Evolutionary conservation across 192 early-diverging fungal genomes (phyloP).

Genomic region (Dimargaris verticillata): DNA sequence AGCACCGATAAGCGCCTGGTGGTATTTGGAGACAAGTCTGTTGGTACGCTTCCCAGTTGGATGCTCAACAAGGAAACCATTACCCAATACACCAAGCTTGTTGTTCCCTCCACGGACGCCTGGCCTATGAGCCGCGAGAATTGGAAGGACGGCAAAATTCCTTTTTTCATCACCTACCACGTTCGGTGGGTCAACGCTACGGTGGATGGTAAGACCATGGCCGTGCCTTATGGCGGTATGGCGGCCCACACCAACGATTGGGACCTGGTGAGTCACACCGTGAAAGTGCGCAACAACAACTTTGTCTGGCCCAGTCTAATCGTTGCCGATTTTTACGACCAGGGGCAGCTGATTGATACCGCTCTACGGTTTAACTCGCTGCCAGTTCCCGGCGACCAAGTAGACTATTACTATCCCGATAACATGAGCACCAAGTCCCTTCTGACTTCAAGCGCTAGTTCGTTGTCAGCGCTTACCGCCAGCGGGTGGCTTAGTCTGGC

Average conservation of each 20-base stretch:
- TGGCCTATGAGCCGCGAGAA: slow-evolving; percentile 3
- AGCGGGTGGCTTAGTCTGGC: not conserved
- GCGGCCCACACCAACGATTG: not conserved
- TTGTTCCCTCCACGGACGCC: not conserved
- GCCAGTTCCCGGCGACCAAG: too few species aligned
- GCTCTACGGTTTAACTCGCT: not conserved
- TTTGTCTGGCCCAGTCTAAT: slow-evolving; percentile 4
- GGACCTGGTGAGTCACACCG: slow-evolving; percentile 4
- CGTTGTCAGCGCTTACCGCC: not conserved
- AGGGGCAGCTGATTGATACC: not conserved
- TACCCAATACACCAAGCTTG: not conserved
- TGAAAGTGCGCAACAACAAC: not conserved
- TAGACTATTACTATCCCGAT: not conserved
- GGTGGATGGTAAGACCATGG: not conserved
- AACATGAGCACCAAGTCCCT: not conserved
- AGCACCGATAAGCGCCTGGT: slow-evolving; percentile 42
- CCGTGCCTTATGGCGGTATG: slow-evolving; percentile 2
- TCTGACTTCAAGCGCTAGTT: not conserved
- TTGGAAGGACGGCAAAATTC: not conserved
- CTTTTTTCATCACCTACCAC: slow-evolving; percentile 11
- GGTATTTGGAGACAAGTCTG: slow-evolving; percentile 30
- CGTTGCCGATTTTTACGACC: slow-evolving; percentile 1
- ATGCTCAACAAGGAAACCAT: not conserved
- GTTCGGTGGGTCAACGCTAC: slow-evolving; percentile 7
- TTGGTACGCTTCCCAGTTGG: not conserved